A percentile compares a stretch with the other conserved stretches of the same genome.
Evolutionary conservation across 2,329 filamentous ascomycete species (phyloP).

Genomic region (Fusarium domesticum): DNA sequence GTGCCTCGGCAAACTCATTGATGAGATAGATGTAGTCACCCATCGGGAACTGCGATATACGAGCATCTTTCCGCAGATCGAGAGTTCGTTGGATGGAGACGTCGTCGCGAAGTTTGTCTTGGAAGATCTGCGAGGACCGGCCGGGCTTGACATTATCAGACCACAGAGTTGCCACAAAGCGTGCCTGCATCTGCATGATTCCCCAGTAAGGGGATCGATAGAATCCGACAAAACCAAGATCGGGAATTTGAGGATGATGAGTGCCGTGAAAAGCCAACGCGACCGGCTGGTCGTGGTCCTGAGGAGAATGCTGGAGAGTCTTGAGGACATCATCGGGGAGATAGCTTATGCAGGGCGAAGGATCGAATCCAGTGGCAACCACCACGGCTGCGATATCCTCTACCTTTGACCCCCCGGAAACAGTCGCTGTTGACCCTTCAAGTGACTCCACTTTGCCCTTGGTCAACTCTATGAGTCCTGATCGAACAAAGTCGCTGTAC

Average conservation of each 20-base stretch:
- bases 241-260: constrained; percentile 57
- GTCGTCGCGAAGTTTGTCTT: constrained; percentile 43
- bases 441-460: constrained; percentile 45
- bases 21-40: constrained; percentile 76
- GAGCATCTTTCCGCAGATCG: constrained; percentile 49
- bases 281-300: constrained; percentile 56
- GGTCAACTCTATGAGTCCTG: constrained; percentile 53
- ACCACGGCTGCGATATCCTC: constrained; percentile 64
- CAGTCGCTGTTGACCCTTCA: constrained; percentile 34
- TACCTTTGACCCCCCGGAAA: constrained; percentile 38
- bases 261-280: constrained; percentile 67
- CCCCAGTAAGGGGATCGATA: constrained; percentile 85
- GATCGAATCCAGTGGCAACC: constrained; percentile 72
- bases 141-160: constrained; percentile 24
- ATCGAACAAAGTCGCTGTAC: constrained; percentile 72
- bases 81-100: constrained; percentile 46
- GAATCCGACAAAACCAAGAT: constrained; percentile 76
- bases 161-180: constrained; percentile 64
- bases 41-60: constrained; percentile 73
- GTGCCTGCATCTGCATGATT: constrained; percentile 82
- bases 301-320: constrained; percentile 55
- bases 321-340: constrained; percentile 56
- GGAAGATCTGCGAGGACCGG: constrained; percentile 30
- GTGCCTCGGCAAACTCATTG: constrained; percentile 62
- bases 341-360: constrained; percentile 61